Conservation (phyloP, 2,329 filamentous ascomycete species). For the Colletotrichum sublineola region DNA sequence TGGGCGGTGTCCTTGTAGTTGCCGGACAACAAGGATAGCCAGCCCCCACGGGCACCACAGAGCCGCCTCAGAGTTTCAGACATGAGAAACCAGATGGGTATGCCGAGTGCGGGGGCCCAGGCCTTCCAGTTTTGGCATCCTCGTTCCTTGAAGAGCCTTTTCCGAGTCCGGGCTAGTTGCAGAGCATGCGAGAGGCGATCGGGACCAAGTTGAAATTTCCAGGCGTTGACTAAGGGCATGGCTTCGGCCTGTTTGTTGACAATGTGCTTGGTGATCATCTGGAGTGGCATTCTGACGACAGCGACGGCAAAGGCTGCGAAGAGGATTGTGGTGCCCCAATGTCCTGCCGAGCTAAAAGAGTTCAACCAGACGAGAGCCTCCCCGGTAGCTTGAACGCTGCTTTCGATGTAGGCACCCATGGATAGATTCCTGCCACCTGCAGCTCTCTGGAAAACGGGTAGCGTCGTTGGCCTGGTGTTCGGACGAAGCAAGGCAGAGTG, state of each 20-base stretch:
- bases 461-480: background rate
- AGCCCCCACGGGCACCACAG: slow-evolving; percentile 55
- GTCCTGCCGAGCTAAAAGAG: background rate
- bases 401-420: slow-evolving; percentile 45
- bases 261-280: background rate
- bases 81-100: slow-evolving; percentile 64
- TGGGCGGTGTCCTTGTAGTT: slow-evolving; percentile 5
- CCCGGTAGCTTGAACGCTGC: slow-evolving; percentile 33
- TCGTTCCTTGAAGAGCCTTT: slow-evolving; percentile 54
- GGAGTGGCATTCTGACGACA: slow-evolving; percentile 8
- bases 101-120: slow-evolving; percentile 53
- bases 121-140: slow-evolving; percentile 64
- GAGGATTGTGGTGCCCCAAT: slow-evolving; percentile 16
- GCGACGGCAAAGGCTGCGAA: slow-evolving; percentile 12
- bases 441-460: background rate
- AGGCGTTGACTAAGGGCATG: slow-evolving; percentile 7
- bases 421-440: slow-evolving; percentile 46
- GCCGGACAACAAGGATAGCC: slow-evolving; percentile 46
- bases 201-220: background rate
- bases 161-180: slow-evolving; percentile 10
- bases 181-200: background rate
- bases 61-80: slow-evolving; percentile 66
- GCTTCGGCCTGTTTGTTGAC: background rate
- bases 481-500: slow-evolving; percentile 21
- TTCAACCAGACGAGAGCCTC: slow-evolving; percentile 38